These are phyloP conservation scores for Kodamaea neixiangensis DNA, from an alignment of 805 yeast species.

Conservation along the genomic window DNA sequence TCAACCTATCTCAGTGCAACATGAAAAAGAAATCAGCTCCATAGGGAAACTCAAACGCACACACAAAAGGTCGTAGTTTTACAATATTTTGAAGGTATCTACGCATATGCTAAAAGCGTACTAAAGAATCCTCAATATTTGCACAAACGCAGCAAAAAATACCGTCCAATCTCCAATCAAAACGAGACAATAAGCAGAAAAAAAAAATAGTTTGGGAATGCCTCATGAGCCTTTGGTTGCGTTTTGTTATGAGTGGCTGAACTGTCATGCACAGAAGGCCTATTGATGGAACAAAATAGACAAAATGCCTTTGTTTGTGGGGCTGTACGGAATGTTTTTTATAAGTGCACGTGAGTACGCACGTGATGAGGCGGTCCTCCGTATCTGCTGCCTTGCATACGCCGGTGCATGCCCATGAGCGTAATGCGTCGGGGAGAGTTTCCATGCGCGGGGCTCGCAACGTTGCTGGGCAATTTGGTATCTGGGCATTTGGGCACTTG, in stretches of 20 bases:
- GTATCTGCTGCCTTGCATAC: background rate
- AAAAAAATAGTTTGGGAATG: constrained; percentile 2
- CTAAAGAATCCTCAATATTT: background rate
- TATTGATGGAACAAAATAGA: background rate
- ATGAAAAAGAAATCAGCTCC: constrained; percentile 1
- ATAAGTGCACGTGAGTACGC: background rate
- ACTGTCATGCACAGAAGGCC: constrained; percentile 1
- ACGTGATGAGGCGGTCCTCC: background rate
- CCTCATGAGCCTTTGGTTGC: background rate
- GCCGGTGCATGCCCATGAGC: background rate
- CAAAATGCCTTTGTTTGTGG: background rate
- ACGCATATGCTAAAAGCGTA: constrained; percentile 3
- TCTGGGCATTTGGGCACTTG: background rate
- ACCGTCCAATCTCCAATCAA: background rate
- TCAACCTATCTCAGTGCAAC: background rate
- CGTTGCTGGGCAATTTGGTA: background rate
- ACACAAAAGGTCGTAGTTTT: constrained; percentile 1
- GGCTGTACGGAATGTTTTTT: background rate
- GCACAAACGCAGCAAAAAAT: background rate
- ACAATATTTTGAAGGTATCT: background rate
- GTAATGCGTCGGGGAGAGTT: background rate
- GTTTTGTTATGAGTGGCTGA: background rate
- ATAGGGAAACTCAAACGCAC: constrained; percentile 1
- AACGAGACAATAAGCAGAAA: constrained; percentile 1
- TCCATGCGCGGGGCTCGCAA: background rate